These are phyloP conservation scores for Sporobolomyces roseus DNA, from an alignment of 768 basidiomycete genomes.

Conservation along the genomic window DNA sequence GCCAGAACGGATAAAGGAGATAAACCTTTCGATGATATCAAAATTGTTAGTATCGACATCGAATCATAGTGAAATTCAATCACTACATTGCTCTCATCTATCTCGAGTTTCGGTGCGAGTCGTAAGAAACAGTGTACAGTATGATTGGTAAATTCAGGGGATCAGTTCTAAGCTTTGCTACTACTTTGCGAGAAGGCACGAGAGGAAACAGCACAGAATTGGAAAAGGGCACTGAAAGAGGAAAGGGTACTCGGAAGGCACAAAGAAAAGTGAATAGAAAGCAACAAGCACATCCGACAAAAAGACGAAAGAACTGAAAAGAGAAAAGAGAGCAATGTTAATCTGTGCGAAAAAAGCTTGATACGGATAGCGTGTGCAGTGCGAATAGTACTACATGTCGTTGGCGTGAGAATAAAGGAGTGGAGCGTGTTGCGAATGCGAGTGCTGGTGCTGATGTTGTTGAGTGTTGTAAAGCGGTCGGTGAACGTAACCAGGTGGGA, in stretches of 20 bases:
- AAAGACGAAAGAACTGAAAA: not conserved
- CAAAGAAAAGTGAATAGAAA: not conserved
- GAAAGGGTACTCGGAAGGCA: too few relatives aligned
- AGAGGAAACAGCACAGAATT: not conserved
- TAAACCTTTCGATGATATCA: slow-evolving; percentile 46
- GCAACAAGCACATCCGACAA: not conserved
- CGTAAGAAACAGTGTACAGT: too few relatives aligned
- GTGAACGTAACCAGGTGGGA: slow-evolving; percentile 15
- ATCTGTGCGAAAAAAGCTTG: not conserved
- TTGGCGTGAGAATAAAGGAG: not conserved
- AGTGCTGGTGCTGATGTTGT: not conserved
- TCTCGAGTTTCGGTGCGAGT: too few relatives aligned
- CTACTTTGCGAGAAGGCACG: too few relatives aligned
- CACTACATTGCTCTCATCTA: too few relatives aligned
- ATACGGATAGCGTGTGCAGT: not conserved
- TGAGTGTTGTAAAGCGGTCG: not conserved
- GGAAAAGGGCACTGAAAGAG: not conserved
- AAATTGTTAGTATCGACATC: slow-evolving; percentile 40
- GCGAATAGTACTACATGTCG: not conserved
- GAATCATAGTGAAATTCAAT: slow-evolving; percentile 14
- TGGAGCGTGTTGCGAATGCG: not conserved
- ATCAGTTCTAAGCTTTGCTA: too few relatives aligned
- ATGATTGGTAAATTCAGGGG: too few relatives aligned
- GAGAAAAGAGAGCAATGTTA: not conserved
- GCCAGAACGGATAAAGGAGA: slow-evolving; percentile 48